A percentile compares a stretch with the other conserved stretches of the same genome.
phyloP scores from a whole-genome alignment of 805 yeast species.

The Cyberlindnera subsufficiens region DNA sequence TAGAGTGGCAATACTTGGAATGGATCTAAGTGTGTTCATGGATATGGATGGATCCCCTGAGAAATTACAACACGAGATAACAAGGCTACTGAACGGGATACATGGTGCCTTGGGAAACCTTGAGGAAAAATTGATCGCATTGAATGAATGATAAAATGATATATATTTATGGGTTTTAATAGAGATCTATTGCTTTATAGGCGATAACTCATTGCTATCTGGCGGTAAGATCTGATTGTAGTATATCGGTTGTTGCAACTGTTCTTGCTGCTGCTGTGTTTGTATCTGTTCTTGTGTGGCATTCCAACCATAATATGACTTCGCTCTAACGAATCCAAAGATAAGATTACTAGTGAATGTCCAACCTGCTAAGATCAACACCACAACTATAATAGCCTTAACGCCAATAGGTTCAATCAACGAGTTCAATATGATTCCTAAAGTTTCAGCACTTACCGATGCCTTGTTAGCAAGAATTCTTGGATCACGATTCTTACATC shows the following conservation, averaged over 20 bases:
- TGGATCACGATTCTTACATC: conserved; percentile 57
- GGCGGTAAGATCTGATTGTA: neutral
- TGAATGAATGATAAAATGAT: conserved; percentile 14
- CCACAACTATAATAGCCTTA: conserved; percentile 45
- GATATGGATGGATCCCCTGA: conserved; percentile 20
- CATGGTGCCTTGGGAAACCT: conserved; percentile 22
- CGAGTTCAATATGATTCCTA: conserved; percentile 57
- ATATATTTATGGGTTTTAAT: neutral
- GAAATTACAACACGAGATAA: conserved; percentile 22
- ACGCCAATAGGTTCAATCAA: conserved; percentile 63
- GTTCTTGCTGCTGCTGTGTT: conserved; percentile 3
- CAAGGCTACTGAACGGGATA: conserved; percentile 16
- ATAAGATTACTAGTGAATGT: conserved; percentile 56
- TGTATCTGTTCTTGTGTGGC: conserved; percentile 4
- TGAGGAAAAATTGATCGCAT: conserved; percentile 24
- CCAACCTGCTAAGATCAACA: conserved; percentile 35
- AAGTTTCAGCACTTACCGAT: conserved; percentile 51
- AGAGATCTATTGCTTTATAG: neutral
- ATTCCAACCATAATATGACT: conserved; percentile 33
- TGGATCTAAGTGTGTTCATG: conserved; percentile 18
- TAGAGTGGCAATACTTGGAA: conserved; percentile 4
- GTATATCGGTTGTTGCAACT: neutral
- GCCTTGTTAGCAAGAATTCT: conserved; percentile 41
- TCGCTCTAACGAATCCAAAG: conserved; percentile 60
- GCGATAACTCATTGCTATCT: neutral